These are phyloP conservation scores for Closterium sp. DNA, from an alignment of 139 green algal genomes.

Conservation along the genomic window DNA sequence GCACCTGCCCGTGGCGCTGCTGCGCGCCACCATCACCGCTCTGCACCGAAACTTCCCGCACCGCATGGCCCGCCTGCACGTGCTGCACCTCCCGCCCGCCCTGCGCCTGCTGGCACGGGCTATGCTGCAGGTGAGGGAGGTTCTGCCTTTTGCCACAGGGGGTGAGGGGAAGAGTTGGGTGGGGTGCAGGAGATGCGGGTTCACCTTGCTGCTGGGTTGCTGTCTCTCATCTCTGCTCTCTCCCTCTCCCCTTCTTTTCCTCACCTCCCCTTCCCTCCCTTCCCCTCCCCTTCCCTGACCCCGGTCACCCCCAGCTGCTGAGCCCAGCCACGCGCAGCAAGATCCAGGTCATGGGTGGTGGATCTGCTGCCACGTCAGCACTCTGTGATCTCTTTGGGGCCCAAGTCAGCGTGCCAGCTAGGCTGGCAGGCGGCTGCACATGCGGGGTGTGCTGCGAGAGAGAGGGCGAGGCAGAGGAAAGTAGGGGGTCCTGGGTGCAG, in stretches of 20 bases:
- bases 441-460: not conserved
- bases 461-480: not conserved
- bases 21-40: not conserved
- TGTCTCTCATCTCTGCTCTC: not conserved
- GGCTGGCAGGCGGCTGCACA: slow-evolving; percentile 12
- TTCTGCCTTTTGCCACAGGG: too few species aligned
- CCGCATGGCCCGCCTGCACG: slow-evolving; percentile 8
- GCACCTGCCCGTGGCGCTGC: not conserved
- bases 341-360: not conserved
- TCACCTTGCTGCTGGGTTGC: not conserved
- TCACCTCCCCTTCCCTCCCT: not conserved
- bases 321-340: not conserved
- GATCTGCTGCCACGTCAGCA: not conserved
- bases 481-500: not conserved
- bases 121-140: not conserved
- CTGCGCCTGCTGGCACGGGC: not conserved
- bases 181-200: too few species aligned
- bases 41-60: not conserved
- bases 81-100: not conserved
- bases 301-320: not conserved
- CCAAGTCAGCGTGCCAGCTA: not conserved
- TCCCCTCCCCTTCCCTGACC: not conserved
- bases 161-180: too few species aligned
- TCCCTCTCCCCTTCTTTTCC: not conserved
- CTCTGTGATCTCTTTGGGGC: not conserved